Evolutionary conservation across 2,329 filamentous ascomycete species (phyloP), one percentile per base, ranked within the genome.

Genomic region (Ceratocystis ficicola): DNA sequence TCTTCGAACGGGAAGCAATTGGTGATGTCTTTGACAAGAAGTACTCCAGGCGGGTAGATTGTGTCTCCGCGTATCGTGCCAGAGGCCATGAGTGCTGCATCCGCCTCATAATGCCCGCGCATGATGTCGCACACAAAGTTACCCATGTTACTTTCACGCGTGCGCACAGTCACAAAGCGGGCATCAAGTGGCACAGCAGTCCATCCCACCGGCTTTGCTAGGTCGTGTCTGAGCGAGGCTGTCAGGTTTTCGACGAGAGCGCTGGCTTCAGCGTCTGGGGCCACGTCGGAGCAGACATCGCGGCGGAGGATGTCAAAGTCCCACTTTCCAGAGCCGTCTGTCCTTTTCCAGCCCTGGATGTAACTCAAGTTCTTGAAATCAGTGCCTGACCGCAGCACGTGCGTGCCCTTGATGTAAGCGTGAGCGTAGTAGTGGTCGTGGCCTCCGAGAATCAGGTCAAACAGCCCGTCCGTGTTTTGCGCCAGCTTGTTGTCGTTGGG

Each of bases 281-380:
- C 77, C 25, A 95, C 85, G 0, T 81, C 79, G 2, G 85, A 85
- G 3, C 88, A 82, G 44, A 94, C 77, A 70, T 96, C 90, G 41
- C 88, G 81, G 28, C 90, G 82, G 69, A 80, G 80, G 68, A 96
- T 93, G 68, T 86, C 83, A 70, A 95, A 86, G 69, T 93, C 84
- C 90, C 90, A 96, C 20, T 72, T 71, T 71, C 77, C 70, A 69
- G 72, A 68, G 2, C 74, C 78, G 36, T 76, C 74, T 4, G 57
- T 30, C n/a, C 65, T 46, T 0, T 73, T 66, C 70, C 89, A 83
- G 1, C 84, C 88, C 74, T 95, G 89, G 64, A 96, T 82, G 72
- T 95, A 95, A 72, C 89, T 94, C 44, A 96, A 78, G 73, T 96
- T 89, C 76, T 94, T 95, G 76, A 96, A 96, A 74, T 96, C 92